Base-by-base conservation (phyloP, 192 early-diverging fungal species). In the Phlyctochytrium arcticum region DNA sequence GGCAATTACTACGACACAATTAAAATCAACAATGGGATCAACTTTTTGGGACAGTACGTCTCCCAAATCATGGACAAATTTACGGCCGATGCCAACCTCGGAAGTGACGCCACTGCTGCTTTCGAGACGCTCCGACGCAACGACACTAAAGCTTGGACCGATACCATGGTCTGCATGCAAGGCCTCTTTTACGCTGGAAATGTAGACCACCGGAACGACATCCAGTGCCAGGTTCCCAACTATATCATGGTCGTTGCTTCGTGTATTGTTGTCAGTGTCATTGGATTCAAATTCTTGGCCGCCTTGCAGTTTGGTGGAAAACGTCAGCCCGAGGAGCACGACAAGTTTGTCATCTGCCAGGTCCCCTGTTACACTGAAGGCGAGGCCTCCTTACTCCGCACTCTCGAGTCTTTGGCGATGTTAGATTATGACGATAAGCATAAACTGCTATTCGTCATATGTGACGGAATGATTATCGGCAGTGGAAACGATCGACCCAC, bases 301-400 rank as follows among this genome's bases (percentile, higher is more conserved):
- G 84, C 84, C 5, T 44, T 85, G 54, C 81, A 82, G 63, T 79
- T 80, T 58, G 70, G 73, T 36, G 65, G 65, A 9, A 71, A 73
- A 48, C 21, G 84, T 30, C 81, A 83, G 57, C 90, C 91, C 3
- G 93, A 95, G 60, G 88, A 93, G 72, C 87, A 88, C 53, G 93
- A 98, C 79, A 95, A 93, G 80, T 95, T 96, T 80, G 88, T 96
- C 56, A 94, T 98, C 71, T 89, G 88, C 59, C 89, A 93, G 68
- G 93, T 98, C 34, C 93, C 95, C 36, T 98, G 95, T 79, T 99
- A 99, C 76, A 98, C 95, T 8, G 97, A 99, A 73, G 90, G 90
- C 57, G 97, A 99, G 65, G 90, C 88, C 26, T 98, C 97, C 3
- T 79, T 99, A 39, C 79, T 87, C 35, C 88, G 90, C 62, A 99